Evolutionary conservation across 129 eudicot genomes (phyloP), one percentile per base, ranked within the genome.

Genomic region (Heracleum sosnowskyi): DNA sequence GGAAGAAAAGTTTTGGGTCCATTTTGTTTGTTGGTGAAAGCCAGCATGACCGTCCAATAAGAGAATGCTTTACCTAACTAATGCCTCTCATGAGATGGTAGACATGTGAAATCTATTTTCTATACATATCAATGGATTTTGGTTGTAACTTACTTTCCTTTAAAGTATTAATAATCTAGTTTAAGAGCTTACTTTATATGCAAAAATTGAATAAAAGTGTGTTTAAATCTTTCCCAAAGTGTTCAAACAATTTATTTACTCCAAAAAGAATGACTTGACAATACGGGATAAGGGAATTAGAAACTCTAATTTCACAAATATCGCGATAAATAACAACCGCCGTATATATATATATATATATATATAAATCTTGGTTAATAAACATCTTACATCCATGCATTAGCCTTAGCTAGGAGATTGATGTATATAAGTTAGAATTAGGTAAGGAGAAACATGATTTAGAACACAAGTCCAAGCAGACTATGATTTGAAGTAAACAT

Each of bases 51-150:
- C 87, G 55, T 87, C 77, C 87, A 83, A 84, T 84, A 79, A 53
- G 73, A 75, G 73, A 75, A 76, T 77, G 71, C 87, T 86, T 88
- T 86, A 90, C 92, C 96, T 87, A 87, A 90, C 85, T 87, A 63
- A 39, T 77, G 84, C 79, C 80, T 40, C 76, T 16, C 26, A 68
- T 4, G 8, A 22, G 7, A 24, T 42, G 77, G 77, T 16, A 41
- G 55, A 20, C 76, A 72, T 72, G 57, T 73, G 57, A 42, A 11
- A n/a, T 44, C 37, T 16, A 74, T 42, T 42, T 44, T 44, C 24
- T 44, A 42, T 44, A 44, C 10, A 41, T 17, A 24, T n/a, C 11
- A 41, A 72, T 41, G 45, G 51, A 1, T 24, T 22, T 71, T 72
- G n/a, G 53, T 42, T 72, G 7, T 24, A 1, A 40, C 46, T 72